phyloP scores from a whole-genome alignment of 495 filamentous ascomycete genomes.

The Collariella sp. region DNA sequence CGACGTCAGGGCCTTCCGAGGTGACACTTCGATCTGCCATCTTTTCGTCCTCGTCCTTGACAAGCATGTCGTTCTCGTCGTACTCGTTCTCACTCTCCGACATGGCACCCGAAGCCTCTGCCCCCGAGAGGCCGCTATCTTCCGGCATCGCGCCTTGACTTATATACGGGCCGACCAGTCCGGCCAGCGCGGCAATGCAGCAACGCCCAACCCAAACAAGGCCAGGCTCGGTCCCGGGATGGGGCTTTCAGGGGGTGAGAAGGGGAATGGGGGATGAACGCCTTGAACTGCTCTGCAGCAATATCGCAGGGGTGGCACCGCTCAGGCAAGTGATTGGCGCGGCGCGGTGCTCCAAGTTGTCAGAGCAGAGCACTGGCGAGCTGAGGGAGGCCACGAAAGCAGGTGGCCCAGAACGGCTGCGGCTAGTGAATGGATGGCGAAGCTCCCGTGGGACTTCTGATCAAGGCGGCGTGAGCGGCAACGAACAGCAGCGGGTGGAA shows the following conservation, averaged over 20 bases:
- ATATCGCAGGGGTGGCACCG: constrained; percentile 26
- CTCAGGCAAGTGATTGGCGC: constrained; percentile 24
- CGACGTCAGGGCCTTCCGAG: constrained; percentile 36
- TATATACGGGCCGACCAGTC: constrained; percentile 33
- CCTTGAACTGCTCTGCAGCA: constrained; percentile 19
- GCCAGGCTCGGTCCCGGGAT: constrained; percentile 13
- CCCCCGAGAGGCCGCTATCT: constrained; percentile 35
- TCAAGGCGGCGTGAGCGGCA: constrained; percentile 21
- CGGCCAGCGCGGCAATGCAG: constrained; percentile 29
- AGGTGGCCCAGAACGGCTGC: constrained; percentile 1
- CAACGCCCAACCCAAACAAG: constrained; percentile 20
- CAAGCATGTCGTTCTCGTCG: constrained; percentile 34
- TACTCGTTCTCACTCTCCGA: constrained; percentile 50
- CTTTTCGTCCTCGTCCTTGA: constrained; percentile 51
- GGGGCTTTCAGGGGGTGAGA: constrained; percentile 17
- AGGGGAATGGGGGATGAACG: constrained; percentile 7
- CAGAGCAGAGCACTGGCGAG: constrained; percentile 14
- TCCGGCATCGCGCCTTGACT: constrained; percentile 41
- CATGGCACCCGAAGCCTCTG: constrained; percentile 46
- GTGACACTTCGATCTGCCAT: constrained; percentile 46
- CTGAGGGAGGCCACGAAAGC: constrained; percentile 11
- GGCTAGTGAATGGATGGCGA: constrained; percentile 19
- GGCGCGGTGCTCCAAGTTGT: constrained; percentile 16
- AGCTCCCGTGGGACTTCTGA: constrained; percentile 13
- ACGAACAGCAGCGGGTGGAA: constrained; percentile 9